Conservation (phyloP, 2,329 filamentous ascomycete species). For the Erysiphe pulchra region DNA sequence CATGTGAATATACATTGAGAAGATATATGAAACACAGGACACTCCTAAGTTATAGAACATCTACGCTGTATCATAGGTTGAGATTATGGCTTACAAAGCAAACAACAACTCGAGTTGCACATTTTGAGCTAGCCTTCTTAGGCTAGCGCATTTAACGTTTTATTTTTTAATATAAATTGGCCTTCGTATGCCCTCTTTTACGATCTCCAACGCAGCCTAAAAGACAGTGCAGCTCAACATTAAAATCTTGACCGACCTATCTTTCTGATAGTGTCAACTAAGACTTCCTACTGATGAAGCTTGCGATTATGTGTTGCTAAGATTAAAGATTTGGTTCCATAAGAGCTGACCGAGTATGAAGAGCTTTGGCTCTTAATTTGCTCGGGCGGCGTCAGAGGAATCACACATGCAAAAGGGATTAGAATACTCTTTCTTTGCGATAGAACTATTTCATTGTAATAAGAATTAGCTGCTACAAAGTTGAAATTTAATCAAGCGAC, state of each 20-base stretch:
- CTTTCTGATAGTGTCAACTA: constrained; percentile 43
- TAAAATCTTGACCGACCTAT: constrained; percentile 26
- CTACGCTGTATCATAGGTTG: too few species aligned
- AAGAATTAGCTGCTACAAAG: too few species aligned
- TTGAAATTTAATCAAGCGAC: too few species aligned
- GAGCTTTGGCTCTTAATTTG: constrained; percentile 22
- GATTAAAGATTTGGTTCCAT: constrained; percentile 25
- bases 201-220: constrained; percentile 39
- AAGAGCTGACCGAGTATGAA: constrained; percentile 29
- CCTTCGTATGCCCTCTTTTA: constrained; percentile 11
- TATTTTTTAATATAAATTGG: background rate
- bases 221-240: constrained; percentile 71
- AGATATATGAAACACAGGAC: background rate
- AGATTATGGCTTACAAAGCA: too few species aligned
- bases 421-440: too few species aligned
- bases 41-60: too few species aligned
- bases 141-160: too few species aligned
- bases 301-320: constrained; percentile 33
- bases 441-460: too few species aligned
- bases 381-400: constrained; percentile 68
- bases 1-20: background rate
- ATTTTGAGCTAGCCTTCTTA: too few species aligned
- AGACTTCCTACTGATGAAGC: constrained; percentile 31
- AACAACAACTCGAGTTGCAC: too few species aligned
- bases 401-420: constrained; percentile 25